phyloP scores from a whole-genome alignment of 352 stramenopile genomes.

The Phytophthora chlamydospora region DNA sequence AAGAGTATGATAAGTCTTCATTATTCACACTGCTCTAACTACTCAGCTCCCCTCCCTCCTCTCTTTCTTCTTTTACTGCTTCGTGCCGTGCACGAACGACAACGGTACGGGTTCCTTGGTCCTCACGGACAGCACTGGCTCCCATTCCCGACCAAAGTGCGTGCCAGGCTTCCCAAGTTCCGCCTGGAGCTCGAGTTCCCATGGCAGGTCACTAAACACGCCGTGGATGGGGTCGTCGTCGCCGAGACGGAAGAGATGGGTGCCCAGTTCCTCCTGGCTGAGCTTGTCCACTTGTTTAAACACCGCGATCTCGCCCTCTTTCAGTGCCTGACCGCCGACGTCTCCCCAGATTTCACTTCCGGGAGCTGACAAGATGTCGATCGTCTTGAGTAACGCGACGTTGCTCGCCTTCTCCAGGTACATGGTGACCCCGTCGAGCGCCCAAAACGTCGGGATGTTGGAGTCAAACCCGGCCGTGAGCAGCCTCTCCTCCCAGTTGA shows the following conservation, averaged over 20 bases:
- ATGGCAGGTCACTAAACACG: constrained; percentile 40
- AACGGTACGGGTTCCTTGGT: constrained; percentile 14
- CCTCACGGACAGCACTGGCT: constrained; percentile 22
- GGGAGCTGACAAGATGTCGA: constrained; percentile 46
- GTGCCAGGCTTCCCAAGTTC: constrained; percentile 29
- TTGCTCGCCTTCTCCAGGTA: constrained; percentile 44
- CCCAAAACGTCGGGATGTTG: constrained; percentile 50
- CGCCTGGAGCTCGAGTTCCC: constrained; percentile 36
- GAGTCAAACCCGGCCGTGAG: constrained; percentile 40
- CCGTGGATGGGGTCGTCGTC: constrained; percentile 51
- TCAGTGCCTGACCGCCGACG: constrained; percentile 30
- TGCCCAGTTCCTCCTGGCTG: constrained; percentile 28
- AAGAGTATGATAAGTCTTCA: no score
- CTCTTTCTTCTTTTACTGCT: constrained; percentile 7
- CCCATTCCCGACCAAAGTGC: constrained; percentile 47
- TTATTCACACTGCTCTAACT: no score
- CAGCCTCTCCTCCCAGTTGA: constrained; percentile 47
- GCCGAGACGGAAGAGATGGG: constrained; percentile 39
- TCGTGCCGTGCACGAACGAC: constrained; percentile 22
- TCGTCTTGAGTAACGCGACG: constrained; percentile 44
- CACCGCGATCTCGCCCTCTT: constrained; percentile 16
- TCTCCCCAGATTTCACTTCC: constrained; percentile 55
- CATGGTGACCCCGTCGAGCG: constrained; percentile 47
- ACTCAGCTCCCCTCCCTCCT: constrained; percentile 1
- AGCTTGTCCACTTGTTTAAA: constrained; percentile 30